Percentiles rank a stretch among this genome's conserved stretches.
Evolutionary conservation across 1,284 basidiomycete species (phyloP).

Genomic region (Rhodotorula sp.): DNA sequence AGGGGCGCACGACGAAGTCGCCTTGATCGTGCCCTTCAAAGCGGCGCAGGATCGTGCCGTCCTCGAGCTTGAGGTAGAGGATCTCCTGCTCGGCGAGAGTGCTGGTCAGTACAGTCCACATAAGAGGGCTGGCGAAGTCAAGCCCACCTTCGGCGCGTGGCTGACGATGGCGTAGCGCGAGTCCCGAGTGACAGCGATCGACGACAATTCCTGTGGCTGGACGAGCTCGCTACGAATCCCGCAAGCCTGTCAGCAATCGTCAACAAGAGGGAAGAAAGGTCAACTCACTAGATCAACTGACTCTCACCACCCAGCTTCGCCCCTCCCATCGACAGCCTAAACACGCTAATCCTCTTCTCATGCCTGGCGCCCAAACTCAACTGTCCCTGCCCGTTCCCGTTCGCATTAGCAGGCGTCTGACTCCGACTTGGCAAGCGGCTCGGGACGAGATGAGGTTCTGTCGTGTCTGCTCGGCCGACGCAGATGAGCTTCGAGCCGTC

Average conservation of each 20-base stretch:
- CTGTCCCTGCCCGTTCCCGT: slow-evolving; percentile 14
- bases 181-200: slow-evolving; percentile 81
- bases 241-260: not conserved
- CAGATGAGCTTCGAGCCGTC: slow-evolving; percentile 79
- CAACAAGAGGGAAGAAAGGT: not conserved
- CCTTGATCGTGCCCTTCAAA: slow-evolving; percentile 79
- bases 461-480: slow-evolving; percentile 58
- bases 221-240: slow-evolving; percentile 29
- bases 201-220: slow-evolving; percentile 66
- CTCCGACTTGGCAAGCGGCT: slow-evolving; percentile 33
- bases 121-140: not conserved
- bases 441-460: slow-evolving; percentile 28
- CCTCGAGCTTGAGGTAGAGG: slow-evolving; percentile 76
- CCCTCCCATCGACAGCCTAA: slow-evolving; percentile 57
- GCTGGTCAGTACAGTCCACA: slow-evolving; percentile 29
- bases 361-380: slow-evolving; percentile 45
- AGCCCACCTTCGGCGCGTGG: slow-evolving; percentile 75
- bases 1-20: slow-evolving; percentile 80
- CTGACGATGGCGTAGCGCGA: slow-evolving; percentile 84
- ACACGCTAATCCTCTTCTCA: slow-evolving; percentile 67
- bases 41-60: slow-evolving; percentile 64
- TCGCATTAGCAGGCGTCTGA: slow-evolving; percentile 42
- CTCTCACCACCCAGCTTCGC: slow-evolving; percentile 47
- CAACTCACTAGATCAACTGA: slow-evolving; percentile 46
- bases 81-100: slow-evolving; percentile 63